Evolutionary conservation across 768 basidiomycete genomes (phyloP).

Genomic region (Xerocomellus intermedius): DNA sequence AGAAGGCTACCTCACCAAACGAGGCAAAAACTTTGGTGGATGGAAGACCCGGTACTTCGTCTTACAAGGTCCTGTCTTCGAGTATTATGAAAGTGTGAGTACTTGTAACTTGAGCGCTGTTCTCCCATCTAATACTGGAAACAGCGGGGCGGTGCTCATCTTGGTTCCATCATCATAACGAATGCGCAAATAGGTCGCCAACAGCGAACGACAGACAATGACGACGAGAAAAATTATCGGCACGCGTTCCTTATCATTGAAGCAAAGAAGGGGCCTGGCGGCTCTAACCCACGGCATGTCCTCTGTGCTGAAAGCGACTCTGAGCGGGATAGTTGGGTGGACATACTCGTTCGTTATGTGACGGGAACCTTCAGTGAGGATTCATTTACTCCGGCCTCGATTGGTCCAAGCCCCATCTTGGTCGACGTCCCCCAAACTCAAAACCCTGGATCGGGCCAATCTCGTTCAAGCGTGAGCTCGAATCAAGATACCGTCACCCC

Average conservation of each 20-base stretch:
- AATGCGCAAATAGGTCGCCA: slow-evolving; percentile 96
- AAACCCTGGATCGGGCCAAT: slow-evolving; percentile 36
- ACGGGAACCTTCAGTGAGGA: slow-evolving; percentile 80
- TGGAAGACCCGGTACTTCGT: slow-evolving; percentile 98
- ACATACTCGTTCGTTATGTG: slow-evolving; percentile 87
- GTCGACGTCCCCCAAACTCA: slow-evolving; percentile 27
- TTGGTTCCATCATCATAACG: slow-evolving; percentile 89
- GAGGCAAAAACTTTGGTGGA: slow-evolving; percentile 96
- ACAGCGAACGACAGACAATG: slow-evolving; percentile 59
- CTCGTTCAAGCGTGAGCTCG: slow-evolving; percentile 59
- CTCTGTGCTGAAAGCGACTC: slow-evolving; percentile 94
- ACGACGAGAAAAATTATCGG: slow-evolving; percentile 91
- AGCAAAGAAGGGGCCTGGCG: slow-evolving; percentile 68
- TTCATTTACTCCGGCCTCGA: slow-evolving; percentile 42
- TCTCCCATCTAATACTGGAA: slow-evolving; percentile 12
- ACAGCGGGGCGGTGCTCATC: slow-evolving; percentile 85
- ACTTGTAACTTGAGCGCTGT: neutral
- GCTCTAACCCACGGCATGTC: slow-evolving; percentile 79
- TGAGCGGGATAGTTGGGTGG: slow-evolving; percentile 94
- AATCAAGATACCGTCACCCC: slow-evolving; percentile 28
- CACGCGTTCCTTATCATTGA: slow-evolving; percentile 98
- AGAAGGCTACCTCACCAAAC: slow-evolving; percentile 93
- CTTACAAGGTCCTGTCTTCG: slow-evolving; percentile 82
- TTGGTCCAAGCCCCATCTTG: slow-evolving; percentile 31
- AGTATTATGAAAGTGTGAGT: slow-evolving; percentile 95